These are phyloP conservation scores for Climacium dendroides DNA, from an alignment of 225 moss, liverwort and hornwort species.

Conservation along the genomic window DNA sequence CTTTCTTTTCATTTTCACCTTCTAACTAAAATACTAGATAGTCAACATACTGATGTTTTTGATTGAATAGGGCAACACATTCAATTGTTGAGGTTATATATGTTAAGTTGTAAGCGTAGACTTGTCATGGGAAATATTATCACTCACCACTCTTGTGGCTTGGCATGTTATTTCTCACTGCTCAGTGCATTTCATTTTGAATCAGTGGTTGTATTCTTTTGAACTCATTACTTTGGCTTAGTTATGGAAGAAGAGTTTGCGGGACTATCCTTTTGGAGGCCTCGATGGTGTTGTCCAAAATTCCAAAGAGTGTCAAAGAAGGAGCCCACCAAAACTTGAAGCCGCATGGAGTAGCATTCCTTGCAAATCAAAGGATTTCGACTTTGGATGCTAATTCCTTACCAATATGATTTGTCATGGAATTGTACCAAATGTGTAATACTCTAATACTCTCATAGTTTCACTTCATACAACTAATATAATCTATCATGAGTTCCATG, in stretches of 20 bases:
- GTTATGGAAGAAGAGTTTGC: constrained; percentile 16
- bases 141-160: too few species aligned
- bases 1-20: neutral
- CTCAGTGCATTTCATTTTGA: neutral
- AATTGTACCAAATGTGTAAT: neutral
- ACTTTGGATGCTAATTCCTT: neutral
- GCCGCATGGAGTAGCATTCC: neutral
- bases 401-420: neutral
- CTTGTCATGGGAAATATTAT: neutral
- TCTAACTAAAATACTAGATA: neutral
- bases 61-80: neutral
- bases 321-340: neutral
- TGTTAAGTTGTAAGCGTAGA: fast-evolving
- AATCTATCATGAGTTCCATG: neutral
- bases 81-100: neutral
- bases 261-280: neutral
- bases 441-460: neutral
- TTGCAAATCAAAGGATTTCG: neutral
- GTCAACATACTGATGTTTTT: neutral
- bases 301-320: neutral
- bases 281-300: neutral
- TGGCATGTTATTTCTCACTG: too few species aligned
- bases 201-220: neutral
- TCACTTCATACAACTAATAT: fast-evolving
- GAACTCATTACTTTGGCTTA: neutral